Evolutionary conservation across 805 yeast genomes (phyloP), one percentile per base, ranked within the genome.

Genomic region (Yarrowia alimentaria): DNA sequence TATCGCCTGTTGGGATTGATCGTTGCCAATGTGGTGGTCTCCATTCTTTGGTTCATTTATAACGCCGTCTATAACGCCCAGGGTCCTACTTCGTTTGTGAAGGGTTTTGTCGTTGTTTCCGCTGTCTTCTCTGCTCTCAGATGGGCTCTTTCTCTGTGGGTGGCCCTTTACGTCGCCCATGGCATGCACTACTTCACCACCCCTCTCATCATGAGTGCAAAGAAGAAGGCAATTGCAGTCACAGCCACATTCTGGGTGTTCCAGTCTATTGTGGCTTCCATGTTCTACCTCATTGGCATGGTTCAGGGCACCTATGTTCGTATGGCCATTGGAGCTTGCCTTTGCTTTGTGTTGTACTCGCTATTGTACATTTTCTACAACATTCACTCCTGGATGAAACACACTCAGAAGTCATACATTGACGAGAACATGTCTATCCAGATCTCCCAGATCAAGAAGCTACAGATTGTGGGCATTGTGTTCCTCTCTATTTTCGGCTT

Each of bases 161-260:
- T 30, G n/a, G 35, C 37, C 9, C 30, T 30, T 7, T 43, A 43
- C 14, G 30, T 43, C 4, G 29, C 50, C 3, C 30, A 30, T 2
- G 50, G 50, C 11, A 43, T 43, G 50, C 50, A 43, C 22, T 43
- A 43, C 13, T 43, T 43, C 17, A 20, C 35, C 3, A 43, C 50
- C 1, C 35, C 50, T 6, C 9, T 43, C 29, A 31, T 43, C 12
- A 11, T 3, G 17, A 22, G 37, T 4, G 37, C 50, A 7, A 30
- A 43, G 13, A 43, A 43, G 6, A 43, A 31, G n/a, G 50, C 37
- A 2, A 6, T 43, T 5, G 50, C 50, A 3, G 50, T 43, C 6
- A 30, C 37, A 1, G 28, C 37, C 11, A 31, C 50, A 2, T 43
- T 30, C 9, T 31, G 18, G n/a, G 50, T 30, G n/a, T 30, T 43